Evolutionary conservation across 2,329 filamentous ascomycete species (phyloP), one percentile per base, ranked within the genome.

Genomic region (Chaetomiaceae sp.): DNA sequence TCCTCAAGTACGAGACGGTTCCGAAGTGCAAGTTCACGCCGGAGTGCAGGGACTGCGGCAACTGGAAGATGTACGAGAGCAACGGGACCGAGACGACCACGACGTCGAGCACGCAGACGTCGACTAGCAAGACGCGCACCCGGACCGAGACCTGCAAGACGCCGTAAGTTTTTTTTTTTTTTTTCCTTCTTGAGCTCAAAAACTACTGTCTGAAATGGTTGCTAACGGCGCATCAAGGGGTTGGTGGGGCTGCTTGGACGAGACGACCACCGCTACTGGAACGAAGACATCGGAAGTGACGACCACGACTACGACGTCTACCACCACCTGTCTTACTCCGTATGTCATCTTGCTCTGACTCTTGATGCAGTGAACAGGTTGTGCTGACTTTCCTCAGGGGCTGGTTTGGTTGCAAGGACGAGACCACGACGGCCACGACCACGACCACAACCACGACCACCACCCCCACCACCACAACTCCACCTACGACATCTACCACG

Each of bases 21-120:
- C 87, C 93, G 0, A 72, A 80, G 58, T 97, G 93, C 68, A 79
- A 78, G 48, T 75, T 78, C 25, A 91, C 92, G 6, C 77, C 82
- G 19, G 85, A 89, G 46, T 97, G 93, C 65, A 82, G 87, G 35
- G 93, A 99, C 66, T 97, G 92, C 63, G 88, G 82, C 51, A 83
- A 86, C 50, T 97, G 93, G 93, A 95, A 96, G 63, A 95, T 90
- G 75, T 95, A 89, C 64, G 86, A 91, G 68, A 95, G 90, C 66
- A 96, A 96, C 65, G 87, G 87, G 25, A 93, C 87, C 2, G 86
- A 91, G 56, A 78, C 76, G 1, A 89, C 83, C 0, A 87, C 85
- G 0, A 82, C 82, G 0, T 75, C 81, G 2, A 74, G 72, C 4
- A 76, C 77, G 0, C 79, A 78, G 1, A 76, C 78, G 1, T 76